phyloP scores from a whole-genome alignment of 345 rosid genomes.

The Linum usitatissimum region DNA sequence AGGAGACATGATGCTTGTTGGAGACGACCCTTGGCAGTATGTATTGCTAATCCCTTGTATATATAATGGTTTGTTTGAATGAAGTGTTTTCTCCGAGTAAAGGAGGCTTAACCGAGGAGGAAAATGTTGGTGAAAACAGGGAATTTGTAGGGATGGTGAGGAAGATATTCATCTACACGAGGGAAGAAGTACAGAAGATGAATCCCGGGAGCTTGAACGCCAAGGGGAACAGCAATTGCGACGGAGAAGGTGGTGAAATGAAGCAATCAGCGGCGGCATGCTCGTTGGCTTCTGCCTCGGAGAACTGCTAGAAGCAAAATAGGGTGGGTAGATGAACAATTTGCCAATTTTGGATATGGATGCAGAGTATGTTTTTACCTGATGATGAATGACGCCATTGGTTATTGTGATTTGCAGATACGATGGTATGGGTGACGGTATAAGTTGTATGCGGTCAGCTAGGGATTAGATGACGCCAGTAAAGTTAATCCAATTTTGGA shows the following conservation, averaged over 20 bases:
- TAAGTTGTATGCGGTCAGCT: too few species aligned
- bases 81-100: not conserved
- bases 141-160: constrained; percentile 77
- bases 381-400: too few species aligned
- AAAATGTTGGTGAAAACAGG: constrained; percentile 24
- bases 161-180: constrained; percentile 50
- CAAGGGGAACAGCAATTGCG: constrained; percentile 11
- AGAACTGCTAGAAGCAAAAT: not conserved
- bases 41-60: constrained; percentile 14
- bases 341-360: not conserved
- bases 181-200: constrained; percentile 76
- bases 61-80: not conserved
- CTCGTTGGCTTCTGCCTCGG: not conserved
- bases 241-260: not conserved
- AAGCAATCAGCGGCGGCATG: not conserved
- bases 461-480: too few species aligned
- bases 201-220: constrained; percentile 39
- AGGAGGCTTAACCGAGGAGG: not conserved
- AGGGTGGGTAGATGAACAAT: not conserved
- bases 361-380: too few species aligned
- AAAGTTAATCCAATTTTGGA: not conserved
- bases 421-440: not conserved
- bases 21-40: constrained; percentile 97
- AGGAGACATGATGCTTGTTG: constrained; percentile 89
- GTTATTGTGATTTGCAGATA: not conserved